These are phyloP conservation scores for Closterium sp. DNA, from an alignment of 139 green algal genomes.

Conservation along the genomic window DNA sequence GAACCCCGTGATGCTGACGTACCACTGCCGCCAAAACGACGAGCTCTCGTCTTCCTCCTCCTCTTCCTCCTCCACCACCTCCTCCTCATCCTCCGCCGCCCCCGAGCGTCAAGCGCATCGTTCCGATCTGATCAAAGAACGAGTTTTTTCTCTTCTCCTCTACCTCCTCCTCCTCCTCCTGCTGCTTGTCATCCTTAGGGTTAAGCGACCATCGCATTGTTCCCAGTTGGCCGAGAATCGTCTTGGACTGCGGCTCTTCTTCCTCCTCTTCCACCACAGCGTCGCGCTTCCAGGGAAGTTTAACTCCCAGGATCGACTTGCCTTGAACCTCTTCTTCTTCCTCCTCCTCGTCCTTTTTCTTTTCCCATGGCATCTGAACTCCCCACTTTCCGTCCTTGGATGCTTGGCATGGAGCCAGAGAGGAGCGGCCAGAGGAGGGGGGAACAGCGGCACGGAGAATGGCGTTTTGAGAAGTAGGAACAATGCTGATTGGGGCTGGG, in stretches of 20 bases:
- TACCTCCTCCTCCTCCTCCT: background rate
- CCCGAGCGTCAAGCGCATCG: background rate
- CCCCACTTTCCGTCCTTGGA: background rate
- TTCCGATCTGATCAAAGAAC: background rate
- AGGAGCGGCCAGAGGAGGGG: background rate
- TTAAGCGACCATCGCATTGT: background rate
- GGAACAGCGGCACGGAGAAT: background rate
- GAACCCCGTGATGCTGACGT: slow-evolving; percentile 73
- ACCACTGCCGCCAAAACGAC: background rate
- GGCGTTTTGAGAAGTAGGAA: background rate
- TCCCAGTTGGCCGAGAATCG: background rate
- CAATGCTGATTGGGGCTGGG: background rate
- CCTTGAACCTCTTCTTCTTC: background rate
- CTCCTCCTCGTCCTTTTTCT: background rate
- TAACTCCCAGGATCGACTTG: background rate
- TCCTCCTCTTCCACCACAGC: background rate
- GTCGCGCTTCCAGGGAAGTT: background rate
- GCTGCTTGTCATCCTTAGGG: background rate
- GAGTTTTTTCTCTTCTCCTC: background rate
- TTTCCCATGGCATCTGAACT: background rate
- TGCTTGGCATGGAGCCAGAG: background rate
- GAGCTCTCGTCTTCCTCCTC: background rate
- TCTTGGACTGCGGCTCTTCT: background rate
- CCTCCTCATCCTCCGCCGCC: background rate
- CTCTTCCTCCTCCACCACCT: background rate